Evolutionary conservation across 2,329 filamentous ascomycete species (phyloP), one percentile per base, ranked within the genome.

Genomic region (Colletotrichum sp.): DNA sequence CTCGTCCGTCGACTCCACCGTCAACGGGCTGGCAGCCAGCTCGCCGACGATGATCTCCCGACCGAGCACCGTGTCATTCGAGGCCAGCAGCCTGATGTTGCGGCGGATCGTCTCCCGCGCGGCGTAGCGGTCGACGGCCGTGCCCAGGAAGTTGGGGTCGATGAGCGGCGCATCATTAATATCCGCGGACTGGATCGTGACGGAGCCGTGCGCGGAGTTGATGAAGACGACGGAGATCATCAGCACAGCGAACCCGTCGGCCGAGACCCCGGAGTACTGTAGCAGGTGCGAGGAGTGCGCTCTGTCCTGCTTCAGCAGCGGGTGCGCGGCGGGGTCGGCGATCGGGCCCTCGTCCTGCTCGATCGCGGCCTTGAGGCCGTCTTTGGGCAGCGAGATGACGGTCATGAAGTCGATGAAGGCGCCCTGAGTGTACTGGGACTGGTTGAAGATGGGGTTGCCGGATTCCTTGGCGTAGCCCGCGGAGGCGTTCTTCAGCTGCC

Each of bases 351-450:
- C 83, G 25, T 85, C 85, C 64, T 80, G 80, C 34, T 80, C 76
- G 13, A 85, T 83, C 2, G 83, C 84, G 34, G 75, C 71, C 7
- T 73, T 78, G 2, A 86, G 80, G 1, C 80, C 81, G 0, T 84
- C 78, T 11, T 79, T 80, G 6, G 79, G 75, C 2, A 84, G 78
- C n/a, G 79, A 78, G 1, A 78, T 80, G 2, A 79, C 81, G 8
- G 83, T 81, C n/a, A 85, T 79, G 78, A 85, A 87, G 77, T 87
- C 84, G 57, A 80, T 70, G 0, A 84, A 84, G 5, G 80, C 75
- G 0, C 85, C 86, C 57, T 83, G 75, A 1, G 75, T 72, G 70
- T 86, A 87, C 22, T 85, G 83, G 0, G 83, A 82, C 67, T 83
- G 78, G 1, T 76, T 78, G 69, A 85, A 86, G 3, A 82, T 64